Evolutionary conservation across 208 protist species (phyloP).

Genomic region (Porcisia deanei): DNA sequence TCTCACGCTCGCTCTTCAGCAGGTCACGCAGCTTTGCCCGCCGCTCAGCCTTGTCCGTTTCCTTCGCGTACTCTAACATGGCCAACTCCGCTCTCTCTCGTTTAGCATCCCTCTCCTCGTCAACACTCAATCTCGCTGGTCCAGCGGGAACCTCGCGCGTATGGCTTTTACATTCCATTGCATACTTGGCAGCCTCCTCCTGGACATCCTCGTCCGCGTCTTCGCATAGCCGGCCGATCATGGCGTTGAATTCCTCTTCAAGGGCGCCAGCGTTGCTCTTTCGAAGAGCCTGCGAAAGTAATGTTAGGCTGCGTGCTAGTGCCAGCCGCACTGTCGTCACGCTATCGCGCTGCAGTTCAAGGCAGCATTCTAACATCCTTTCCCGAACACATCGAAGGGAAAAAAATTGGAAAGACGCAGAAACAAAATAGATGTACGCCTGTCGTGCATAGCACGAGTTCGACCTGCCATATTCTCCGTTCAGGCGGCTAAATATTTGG

Average conservation of each 20-base stretch:
- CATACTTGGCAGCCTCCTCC: constrained; percentile 34
- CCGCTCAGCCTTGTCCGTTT: constrained; percentile 86
- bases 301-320: constrained; percentile 52
- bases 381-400: constrained; percentile 85
- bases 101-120: constrained; percentile 56
- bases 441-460: constrained; percentile 69
- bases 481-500: constrained; percentile 80
- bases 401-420: constrained; percentile 56
- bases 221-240: constrained; percentile 74
- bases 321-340: constrained; percentile 74
- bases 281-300: constrained; percentile 52
- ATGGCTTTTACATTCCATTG: constrained; percentile 22
- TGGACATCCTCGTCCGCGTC: constrained; percentile 74
- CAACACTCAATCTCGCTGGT: constrained; percentile 18
- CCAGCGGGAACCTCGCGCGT: not conserved
- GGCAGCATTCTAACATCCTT: constrained; percentile 73
- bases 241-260: constrained; percentile 75
- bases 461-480: constrained; percentile 82
- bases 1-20: constrained; percentile 81
- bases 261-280: constrained; percentile 33
- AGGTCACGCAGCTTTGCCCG: constrained; percentile 86
- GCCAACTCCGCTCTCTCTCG: constrained; percentile 71
- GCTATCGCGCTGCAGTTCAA: constrained; percentile 80
- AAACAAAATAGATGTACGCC: constrained; percentile 68
- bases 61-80: constrained; percentile 86